Evolutionary conservation across 164 flowering plant species (phyloP).

Genomic region (Houttuynia cordata): DNA sequence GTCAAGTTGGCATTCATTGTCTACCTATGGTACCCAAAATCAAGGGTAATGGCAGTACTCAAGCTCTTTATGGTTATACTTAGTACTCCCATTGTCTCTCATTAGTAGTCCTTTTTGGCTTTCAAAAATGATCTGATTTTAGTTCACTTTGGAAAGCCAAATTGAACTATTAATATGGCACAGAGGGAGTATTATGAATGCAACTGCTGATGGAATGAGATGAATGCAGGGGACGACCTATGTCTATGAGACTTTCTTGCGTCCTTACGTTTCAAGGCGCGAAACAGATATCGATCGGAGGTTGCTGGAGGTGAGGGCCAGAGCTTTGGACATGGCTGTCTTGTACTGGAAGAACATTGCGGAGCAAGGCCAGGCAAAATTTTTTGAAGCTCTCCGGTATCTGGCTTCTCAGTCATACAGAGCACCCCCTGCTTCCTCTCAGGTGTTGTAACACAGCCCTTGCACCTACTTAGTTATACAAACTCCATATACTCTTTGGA

Average conservation of each 20-base stretch:
- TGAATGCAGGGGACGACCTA: slow-evolving; percentile 48
- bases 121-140: no score
- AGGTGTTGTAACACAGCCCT: slow-evolving; percentile 3
- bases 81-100: no score
- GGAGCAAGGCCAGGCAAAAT: slow-evolving; percentile 34
- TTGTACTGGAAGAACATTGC: slow-evolving; percentile 45
- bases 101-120: no score
- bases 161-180: no score
- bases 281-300: slow-evolving; percentile 58
- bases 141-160: no score
- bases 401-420: slow-evolving; percentile 32
- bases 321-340: slow-evolving; percentile 48
- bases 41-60: slow-evolving; percentile 36
- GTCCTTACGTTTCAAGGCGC: slow-evolving; percentile 39
- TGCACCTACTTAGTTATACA: not conserved
- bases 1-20: slow-evolving; percentile 51
- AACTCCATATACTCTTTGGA: no score
- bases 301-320: slow-evolving; percentile 32
- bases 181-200: no score
- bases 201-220: no score
- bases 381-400: slow-evolving; percentile 35
- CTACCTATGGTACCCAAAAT: slow-evolving; percentile 76
- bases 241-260: slow-evolving; percentile 44
- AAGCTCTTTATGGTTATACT: no score
- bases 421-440: slow-evolving; percentile 1